phyloP scores from a whole-genome alignment of 2,329 filamentous ascomycete genomes.

The Cryphonectria naterciae region DNA sequence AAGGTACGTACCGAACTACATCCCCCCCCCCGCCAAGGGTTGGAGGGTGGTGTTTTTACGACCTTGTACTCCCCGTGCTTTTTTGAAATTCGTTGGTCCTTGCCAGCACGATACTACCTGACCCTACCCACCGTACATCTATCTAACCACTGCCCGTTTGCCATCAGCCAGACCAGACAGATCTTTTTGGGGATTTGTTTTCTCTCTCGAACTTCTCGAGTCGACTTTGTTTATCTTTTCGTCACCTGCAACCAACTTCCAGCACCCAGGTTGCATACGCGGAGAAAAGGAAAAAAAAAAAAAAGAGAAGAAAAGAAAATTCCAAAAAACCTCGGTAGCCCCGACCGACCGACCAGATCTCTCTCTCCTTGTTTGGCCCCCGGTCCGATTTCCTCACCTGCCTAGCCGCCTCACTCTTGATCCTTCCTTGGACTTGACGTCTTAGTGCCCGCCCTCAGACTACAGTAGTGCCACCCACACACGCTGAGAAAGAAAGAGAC shows the following conservation, averaged over 20 bases:
- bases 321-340: too few relatives aligned
- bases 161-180: not conserved
- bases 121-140: not conserved
- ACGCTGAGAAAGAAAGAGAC: not conserved
- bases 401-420: constrained; percentile 9
- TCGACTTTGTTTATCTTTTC: not conserved
- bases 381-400: constrained; percentile 10
- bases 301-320: not conserved
- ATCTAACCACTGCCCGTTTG: not conserved
- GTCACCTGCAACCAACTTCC: not conserved
- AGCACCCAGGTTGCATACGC: not conserved
- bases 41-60: constrained; percentile 17
- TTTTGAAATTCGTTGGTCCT: not conserved
- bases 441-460: constrained; percentile 13
- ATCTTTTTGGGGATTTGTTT: too few relatives aligned
- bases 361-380: not conserved
- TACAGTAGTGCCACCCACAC: constrained; percentile 13
- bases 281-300: too few relatives aligned
- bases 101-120: not conserved
- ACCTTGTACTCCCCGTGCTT: constrained; percentile 11
- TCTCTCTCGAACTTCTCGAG: too few relatives aligned
- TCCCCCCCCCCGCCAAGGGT: not conserved
- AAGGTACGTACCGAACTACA: not conserved
- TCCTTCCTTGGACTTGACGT: constrained; percentile 2
- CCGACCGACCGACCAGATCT: constrained; percentile 7